phyloP scores from a whole-genome alignment of 2,329 filamentous ascomycete species.

The Diaporthe nobilis region DNA sequence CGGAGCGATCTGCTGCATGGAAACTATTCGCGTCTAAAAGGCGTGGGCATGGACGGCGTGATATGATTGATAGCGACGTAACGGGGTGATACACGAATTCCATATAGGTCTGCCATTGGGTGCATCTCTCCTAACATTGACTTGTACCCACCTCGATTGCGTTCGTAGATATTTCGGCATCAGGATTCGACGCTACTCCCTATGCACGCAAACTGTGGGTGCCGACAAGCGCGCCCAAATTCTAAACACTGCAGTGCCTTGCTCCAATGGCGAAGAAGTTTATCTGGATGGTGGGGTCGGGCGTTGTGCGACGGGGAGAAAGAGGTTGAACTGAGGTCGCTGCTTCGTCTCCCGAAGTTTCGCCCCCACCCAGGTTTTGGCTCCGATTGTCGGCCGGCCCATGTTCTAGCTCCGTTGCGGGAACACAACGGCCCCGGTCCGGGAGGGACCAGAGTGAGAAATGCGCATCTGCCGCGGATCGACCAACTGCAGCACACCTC shows the following conservation, averaged over 20 bases:
- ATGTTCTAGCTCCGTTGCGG: conserved; percentile 30
- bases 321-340: too few species aligned
- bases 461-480: not conserved
- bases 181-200: not conserved
- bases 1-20: conserved; percentile 36
- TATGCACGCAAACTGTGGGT: not conserved
- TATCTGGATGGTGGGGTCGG: not conserved
- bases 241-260: not conserved
- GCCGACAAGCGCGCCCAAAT: not conserved
- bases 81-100: not conserved
- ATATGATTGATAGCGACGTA: not conserved
- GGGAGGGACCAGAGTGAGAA: conserved; percentile 2
- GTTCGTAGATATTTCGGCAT: conserved; percentile 2
- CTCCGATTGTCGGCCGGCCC: conserved; percentile 35
- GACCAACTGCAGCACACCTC: not conserved
- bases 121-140: not conserved
- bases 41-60: not conserved
- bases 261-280: not conserved
- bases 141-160: not conserved
- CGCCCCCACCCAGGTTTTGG: not conserved
- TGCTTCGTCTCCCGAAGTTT: conserved; percentile 16
- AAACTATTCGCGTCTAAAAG: not conserved
- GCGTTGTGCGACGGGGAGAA: not conserved
- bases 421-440: conserved; percentile 23
- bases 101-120: too few species aligned